These are phyloP conservation scores for Citrus unshiu DNA, from an alignment of 345 rosid species.

Conservation along the genomic window DNA sequence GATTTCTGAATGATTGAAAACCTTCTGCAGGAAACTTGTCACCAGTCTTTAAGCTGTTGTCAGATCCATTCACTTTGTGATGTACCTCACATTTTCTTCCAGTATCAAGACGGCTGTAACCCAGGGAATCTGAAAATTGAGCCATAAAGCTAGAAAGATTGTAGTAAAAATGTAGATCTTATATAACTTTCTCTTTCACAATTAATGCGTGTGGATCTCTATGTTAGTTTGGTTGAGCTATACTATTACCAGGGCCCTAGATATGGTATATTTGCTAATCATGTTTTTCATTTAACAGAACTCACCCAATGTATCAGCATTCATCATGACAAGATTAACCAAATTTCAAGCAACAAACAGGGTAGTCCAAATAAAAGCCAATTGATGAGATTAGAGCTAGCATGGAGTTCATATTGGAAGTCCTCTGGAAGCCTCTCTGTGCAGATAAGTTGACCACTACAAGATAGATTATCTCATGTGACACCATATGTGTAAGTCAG, in stretches of 20 bases:
- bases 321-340: background rate
- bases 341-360: background rate
- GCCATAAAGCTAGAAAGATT: slow-evolving; percentile 3
- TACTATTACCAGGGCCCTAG: background rate
- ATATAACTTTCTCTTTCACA: background rate
- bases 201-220: background rate
- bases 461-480: background rate
- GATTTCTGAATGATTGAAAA: slow-evolving; percentile 32
- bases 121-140: slow-evolving; percentile 25
- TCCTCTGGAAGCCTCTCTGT: background rate
- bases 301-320: background rate
- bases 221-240: no score
- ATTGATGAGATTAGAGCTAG: background rate
- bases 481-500: background rate
- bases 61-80: slow-evolving; percentile 41
- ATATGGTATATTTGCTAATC: background rate
- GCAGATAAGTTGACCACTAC: background rate
- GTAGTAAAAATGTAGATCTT: background rate
- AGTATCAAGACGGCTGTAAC: slow-evolving; percentile 8
- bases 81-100: slow-evolving; percentile 35
- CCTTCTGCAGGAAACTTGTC: slow-evolving; percentile 43
- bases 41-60: slow-evolving; percentile 41
- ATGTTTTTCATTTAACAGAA: background rate
- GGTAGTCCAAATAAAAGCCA: background rate
- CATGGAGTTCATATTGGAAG: background rate